Percentiles rank a stretch among this genome's conserved stretches.
phyloP scores from a whole-genome alignment of 2,329 filamentous ascomycete species.

The Diaporthe longicolla region DNA sequence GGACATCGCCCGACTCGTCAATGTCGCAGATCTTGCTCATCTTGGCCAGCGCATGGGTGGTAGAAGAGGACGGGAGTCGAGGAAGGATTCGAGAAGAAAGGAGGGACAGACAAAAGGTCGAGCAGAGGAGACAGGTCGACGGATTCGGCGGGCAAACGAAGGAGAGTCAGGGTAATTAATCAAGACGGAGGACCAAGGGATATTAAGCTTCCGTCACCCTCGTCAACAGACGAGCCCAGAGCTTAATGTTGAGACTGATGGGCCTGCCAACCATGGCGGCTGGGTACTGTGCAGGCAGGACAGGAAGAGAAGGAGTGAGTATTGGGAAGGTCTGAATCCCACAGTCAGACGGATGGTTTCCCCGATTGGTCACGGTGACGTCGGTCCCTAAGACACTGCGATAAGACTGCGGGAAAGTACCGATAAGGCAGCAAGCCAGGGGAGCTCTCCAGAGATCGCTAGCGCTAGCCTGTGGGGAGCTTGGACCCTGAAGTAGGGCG shows the following conservation, averaged over 20 bases:
- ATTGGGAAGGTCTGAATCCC: background rate
- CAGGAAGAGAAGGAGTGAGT: background rate
- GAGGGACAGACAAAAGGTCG: background rate
- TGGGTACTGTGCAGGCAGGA: background rate
- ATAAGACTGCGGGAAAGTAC: constrained; percentile 2
- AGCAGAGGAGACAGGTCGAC: background rate
- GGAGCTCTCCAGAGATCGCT: background rate
- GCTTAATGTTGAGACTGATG: background rate
- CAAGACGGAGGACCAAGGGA: constrained; percentile 2
- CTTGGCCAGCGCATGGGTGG: constrained; percentile 30
- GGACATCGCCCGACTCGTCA: constrained; percentile 55
- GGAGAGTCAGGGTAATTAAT: constrained; percentile 20
- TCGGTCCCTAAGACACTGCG: background rate
- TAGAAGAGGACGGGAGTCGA: background rate
- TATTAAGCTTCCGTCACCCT: constrained; percentile 30
- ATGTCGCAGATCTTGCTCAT: constrained; percentile 54
- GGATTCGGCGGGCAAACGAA: background rate
- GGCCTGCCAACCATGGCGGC: background rate
- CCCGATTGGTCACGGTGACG: constrained; percentile 22
- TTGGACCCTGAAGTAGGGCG: background rate
- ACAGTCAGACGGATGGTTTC: background rate
- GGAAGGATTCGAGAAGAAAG: background rate
- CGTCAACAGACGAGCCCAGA: background rate
- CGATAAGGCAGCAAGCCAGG: constrained; percentile 10
- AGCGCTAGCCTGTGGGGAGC: constrained; percentile 23